Percentiles rank a stretch among this genome's conserved stretches.
Conservation (phyloP, 2,329 filamentous ascomycete genomes). For the Pseudogymnoascus pannorum region DNA sequence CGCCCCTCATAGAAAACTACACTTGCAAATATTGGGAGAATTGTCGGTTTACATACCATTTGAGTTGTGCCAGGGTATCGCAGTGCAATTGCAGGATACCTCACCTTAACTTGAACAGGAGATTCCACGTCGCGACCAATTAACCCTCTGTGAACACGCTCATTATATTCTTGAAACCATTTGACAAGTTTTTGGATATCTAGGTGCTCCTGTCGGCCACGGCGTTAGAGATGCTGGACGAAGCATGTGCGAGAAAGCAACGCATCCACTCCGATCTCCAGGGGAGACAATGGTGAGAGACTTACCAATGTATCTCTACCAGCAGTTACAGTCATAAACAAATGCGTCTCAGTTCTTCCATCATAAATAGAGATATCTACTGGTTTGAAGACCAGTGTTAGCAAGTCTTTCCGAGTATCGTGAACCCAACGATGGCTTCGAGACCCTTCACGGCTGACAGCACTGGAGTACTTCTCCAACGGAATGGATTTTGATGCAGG, state of each 20-base stretch:
- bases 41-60: constrained; percentile 19
- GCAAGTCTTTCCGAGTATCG: constrained; percentile 21
- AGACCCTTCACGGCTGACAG: constrained; percentile 18
- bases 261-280: not conserved
- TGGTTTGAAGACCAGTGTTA: constrained; percentile 23
- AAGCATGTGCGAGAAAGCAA: not conserved
- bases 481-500: constrained; percentile 19
- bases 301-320: constrained; percentile 37
- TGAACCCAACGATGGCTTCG: constrained; percentile 25
- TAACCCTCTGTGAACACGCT: constrained; percentile 4
- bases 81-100: constrained; percentile 29
- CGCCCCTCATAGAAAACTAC: not conserved
- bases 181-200: constrained; percentile 23
- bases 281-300: not conserved
- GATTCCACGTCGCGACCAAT: constrained; percentile 15
- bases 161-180: constrained; percentile 15
- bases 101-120: constrained; percentile 28
- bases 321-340: constrained; percentile 33
- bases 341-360: constrained; percentile 17
- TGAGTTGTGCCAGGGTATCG: constrained; percentile 26
- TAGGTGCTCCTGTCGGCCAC: constrained; percentile 23
- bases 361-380: constrained; percentile 16
- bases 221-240: not conserved
- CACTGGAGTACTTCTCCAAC: constrained; percentile 28
- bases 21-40: constrained; percentile 16